Evolutionary conservation across 2,329 filamentous ascomycete species (phyloP).

Genomic region (Colletotrichum falcatum): DNA sequence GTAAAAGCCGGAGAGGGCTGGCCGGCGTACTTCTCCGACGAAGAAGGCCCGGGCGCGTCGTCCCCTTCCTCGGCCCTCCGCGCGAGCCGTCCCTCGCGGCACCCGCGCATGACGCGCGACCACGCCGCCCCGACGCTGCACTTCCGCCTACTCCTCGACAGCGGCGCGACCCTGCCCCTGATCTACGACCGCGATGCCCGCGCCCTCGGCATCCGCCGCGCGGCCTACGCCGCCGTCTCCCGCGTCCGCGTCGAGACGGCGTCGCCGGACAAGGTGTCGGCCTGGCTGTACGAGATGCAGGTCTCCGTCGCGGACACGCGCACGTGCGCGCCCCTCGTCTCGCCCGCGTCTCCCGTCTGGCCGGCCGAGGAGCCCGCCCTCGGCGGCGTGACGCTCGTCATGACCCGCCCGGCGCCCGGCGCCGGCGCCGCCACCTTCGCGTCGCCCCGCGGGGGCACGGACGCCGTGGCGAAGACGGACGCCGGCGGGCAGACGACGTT

Average conservation of each 20-base stretch:
- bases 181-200: slow-evolving; percentile 52
- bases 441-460: slow-evolving; percentile 1
- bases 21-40: background rate
- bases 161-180: slow-evolving; percentile 56
- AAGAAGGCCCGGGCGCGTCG: slow-evolving; percentile 6
- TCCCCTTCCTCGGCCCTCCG: background rate
- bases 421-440: background rate
- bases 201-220: slow-evolving; percentile 49
- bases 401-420: slow-evolving; percentile 10
- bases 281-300: slow-evolving; percentile 52
- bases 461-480: slow-evolving; percentile 16
- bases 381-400: slow-evolving; percentile 41
- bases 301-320: slow-evolving; percentile 47
- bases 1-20: background rate
- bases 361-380: slow-evolving; percentile 35
- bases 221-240: slow-evolving; percentile 53
- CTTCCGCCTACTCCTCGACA: slow-evolving; percentile 55
- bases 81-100: background rate
- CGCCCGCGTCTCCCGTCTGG: slow-evolving; percentile 41
- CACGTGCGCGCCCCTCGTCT: slow-evolving; percentile 47
- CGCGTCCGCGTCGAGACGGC: slow-evolving; percentile 44
- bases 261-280: slow-evolving; percentile 36
- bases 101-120: slow-evolving; percentile 31
- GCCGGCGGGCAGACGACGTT: slow-evolving; percentile 8
- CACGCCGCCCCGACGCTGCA: slow-evolving; percentile 46